These are phyloP conservation scores for Solanum peruvianum DNA, from an alignment of 257 asterid genomes.

Conservation along the genomic window DNA sequence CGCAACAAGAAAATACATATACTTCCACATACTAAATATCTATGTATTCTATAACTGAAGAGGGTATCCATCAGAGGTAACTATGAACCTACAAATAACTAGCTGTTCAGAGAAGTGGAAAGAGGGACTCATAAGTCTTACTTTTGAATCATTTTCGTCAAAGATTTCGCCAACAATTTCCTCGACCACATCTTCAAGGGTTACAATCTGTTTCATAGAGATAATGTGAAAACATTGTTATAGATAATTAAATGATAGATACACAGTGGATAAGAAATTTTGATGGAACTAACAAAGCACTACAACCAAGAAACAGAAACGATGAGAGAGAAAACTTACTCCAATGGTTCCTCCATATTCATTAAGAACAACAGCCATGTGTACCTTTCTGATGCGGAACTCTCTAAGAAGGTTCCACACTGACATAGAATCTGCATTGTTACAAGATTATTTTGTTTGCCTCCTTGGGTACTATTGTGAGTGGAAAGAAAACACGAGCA, in stretches of 20 bases:
- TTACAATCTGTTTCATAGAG: conserved; percentile 58
- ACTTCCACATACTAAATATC: neutral
- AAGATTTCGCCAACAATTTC: conserved; percentile 99
- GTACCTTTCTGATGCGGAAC: conserved; percentile 98
- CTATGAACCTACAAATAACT: neutral
- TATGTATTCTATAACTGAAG: neutral
- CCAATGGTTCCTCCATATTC: conserved; percentile 99
- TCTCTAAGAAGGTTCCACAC: conserved; percentile 99
- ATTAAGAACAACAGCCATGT: conserved; percentile 98
- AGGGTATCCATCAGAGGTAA: neutral
- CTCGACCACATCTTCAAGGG: conserved; percentile 98
- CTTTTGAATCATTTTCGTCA: conserved; percentile 97
- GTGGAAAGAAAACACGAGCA: neutral
- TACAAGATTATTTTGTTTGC: neutral
- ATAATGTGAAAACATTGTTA: neutral
- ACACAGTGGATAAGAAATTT: neutral
- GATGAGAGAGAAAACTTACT: conserved; percentile 31
- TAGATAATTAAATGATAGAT: neutral
- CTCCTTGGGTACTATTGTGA: neutral
- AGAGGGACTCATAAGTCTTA: conserved; percentile 19
- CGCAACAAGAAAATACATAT: neutral
- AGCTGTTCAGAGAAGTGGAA: neutral
- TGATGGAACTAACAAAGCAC: neutral
- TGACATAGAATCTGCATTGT: conserved; percentile 88
- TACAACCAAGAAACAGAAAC: neutral